phyloP scores from a whole-genome alignment of 2,329 filamentous ascomycete species.

The Fusarium metavorans region DNA sequence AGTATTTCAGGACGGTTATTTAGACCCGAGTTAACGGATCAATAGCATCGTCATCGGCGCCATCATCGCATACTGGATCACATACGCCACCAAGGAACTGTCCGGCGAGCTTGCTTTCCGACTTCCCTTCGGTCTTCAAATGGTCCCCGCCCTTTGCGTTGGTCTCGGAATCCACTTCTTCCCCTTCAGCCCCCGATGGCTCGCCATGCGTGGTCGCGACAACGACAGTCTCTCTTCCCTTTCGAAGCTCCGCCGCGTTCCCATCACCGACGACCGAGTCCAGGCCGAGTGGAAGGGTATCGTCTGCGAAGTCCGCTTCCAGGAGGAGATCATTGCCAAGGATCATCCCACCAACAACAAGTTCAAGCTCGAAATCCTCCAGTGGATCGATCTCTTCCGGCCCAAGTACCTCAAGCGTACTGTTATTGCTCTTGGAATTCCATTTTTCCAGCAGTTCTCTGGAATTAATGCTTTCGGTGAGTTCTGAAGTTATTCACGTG shows the following conservation, averaged over 20 bases:
- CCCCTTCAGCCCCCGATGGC: constrained; percentile 60
- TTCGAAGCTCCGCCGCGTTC: constrained; percentile 54
- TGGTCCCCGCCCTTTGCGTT: constrained; percentile 38
- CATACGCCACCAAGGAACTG: constrained; percentile 62
- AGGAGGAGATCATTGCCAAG: constrained; percentile 44
- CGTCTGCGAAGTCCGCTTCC: constrained; percentile 60
- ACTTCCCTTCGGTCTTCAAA: constrained; percentile 60
- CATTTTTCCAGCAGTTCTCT: neutral
- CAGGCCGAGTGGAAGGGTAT: constrained; percentile 63
- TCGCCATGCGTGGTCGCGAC: constrained; percentile 53
- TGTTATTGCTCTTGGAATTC: constrained; percentile 8
- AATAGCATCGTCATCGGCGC: constrained; percentile 52
- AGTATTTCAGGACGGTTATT: fast-evolving
- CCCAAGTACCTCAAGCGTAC: constrained; percentile 58
- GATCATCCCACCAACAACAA: constrained; percentile 41
- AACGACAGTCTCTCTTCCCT: constrained; percentile 54
- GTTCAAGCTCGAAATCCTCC: constrained; percentile 56
- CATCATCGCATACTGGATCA: constrained; percentile 64
- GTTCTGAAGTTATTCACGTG: neutral
- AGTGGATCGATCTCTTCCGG: constrained; percentile 62
- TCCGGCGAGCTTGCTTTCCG: constrained; percentile 56
- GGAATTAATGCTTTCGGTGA: neutral
- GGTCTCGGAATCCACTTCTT: constrained; percentile 58
- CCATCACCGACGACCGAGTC: constrained; percentile 56
- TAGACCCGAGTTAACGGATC: neutral